Evolutionary conservation across 768 basidiomycete species (phyloP), one percentile per base, ranked within the genome.

Genomic region (Mycena epipterygia): DNA sequence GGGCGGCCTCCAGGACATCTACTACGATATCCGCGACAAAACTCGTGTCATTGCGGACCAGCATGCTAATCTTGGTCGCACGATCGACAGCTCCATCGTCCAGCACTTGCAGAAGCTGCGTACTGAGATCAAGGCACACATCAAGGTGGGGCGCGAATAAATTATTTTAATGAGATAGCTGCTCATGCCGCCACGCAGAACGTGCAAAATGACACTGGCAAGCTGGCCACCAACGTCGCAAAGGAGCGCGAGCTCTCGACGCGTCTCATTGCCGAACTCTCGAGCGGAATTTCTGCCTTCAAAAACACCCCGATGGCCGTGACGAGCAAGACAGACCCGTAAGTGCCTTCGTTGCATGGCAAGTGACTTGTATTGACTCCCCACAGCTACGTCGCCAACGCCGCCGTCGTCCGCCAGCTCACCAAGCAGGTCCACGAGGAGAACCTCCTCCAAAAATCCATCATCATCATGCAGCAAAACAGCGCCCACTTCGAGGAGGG

Each of bases 391-490:
- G 86, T 94, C 55, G 85, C 89, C 67, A 95, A 96, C 79, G 82
- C 85, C 64, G 84, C 89, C 64, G 96, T 97, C 41, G 80, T 86
- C 23, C 91, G 89, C 59, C 96, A 98, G 79, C 89, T 98, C 19
- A 89, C 91, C 72, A 95, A 94, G 74, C 97, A 98, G 83, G 95
- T 98, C 51, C 91, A 96, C 81, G 97, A 98, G 82, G 98, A 99
- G 82, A 99, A 99, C 78, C 91, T 96, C 0, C 90, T 99, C 17
- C 97, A 99, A 82, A 99, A 99, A 80, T 95, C 93, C 3, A 94
- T 98, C 76, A 91, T 99, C 77, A 97, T 99, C 80, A 98, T 97
- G 90, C 97, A 99, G 76, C 96, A 97, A 73, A 97, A 97, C 79
- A 94, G 93, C 19, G 97, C 97, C 25, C 93, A 97, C 79, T 99